Conservation (phyloP, 2,329 filamentous ascomycete species). For the Ustulina deusta region DNA sequence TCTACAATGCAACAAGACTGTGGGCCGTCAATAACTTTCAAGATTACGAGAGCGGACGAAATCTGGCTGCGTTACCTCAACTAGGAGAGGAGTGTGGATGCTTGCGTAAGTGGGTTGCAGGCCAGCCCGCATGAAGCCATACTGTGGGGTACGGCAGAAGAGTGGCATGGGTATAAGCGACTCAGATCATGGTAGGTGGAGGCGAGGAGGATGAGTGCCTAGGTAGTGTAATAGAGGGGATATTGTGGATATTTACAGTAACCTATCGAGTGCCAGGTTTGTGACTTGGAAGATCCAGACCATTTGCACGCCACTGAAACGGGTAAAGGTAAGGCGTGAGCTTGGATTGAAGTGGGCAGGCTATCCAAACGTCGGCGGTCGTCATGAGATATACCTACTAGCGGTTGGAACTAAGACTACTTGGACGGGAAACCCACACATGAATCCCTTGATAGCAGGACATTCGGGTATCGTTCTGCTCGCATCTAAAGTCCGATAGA, state of each 20-base stretch:
- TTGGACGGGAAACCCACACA: neutral
- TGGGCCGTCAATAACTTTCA: conserved; percentile 11
- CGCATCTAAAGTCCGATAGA: no score
- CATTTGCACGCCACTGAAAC: neutral
- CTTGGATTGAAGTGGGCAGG: conserved; percentile 1
- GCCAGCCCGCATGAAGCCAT: conserved; percentile 35
- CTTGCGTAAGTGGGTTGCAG: conserved; percentile 35
- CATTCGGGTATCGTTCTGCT: no score
- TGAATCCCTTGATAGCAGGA: neutral
- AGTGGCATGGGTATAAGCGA: conserved; percentile 31
- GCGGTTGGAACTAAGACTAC: neutral
- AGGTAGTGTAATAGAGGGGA: neutral
- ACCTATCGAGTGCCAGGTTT: neutral
- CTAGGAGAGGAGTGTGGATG: conserved; percentile 19
- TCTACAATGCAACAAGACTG: conserved; percentile 27
- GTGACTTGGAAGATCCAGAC: neutral
- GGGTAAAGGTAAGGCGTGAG: neutral
- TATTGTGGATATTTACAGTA: neutral
- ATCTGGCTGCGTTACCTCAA: conserved; percentile 26
- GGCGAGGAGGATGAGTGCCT: neutral
- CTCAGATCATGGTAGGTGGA: conserved; percentile 20
- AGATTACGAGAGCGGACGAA: conserved; percentile 10
- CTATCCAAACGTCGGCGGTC: neutral
- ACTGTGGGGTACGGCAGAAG: conserved; percentile 34
- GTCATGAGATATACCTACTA: conserved; percentile 19